Conservation (phyloP, 129 eudicot genomes). For the Saposhnikovia divaricata region DNA sequence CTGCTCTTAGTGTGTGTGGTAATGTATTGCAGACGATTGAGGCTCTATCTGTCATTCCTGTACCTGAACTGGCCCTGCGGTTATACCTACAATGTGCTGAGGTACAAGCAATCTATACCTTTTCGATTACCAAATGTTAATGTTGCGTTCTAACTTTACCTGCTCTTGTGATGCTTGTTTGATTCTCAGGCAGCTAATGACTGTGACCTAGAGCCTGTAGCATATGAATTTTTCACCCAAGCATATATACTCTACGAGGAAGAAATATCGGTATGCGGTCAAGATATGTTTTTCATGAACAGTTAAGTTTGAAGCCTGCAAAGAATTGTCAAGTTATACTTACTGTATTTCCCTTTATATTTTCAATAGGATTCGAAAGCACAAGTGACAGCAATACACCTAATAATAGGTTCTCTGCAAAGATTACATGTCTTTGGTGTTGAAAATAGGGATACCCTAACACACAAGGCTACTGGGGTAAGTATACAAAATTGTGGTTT, state of each 20-base stretch:
- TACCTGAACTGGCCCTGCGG: slow-evolving; percentile 82
- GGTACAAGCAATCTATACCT: slow-evolving; percentile 33
- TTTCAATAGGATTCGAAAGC: slow-evolving; percentile 75
- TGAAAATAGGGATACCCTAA: slow-evolving; percentile 92
- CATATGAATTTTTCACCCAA: slow-evolving; percentile 96
- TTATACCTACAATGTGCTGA: slow-evolving; percentile 94
- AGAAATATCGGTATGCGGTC: slow-evolving; percentile 67
- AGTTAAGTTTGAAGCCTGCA: background rate
- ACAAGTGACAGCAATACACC: slow-evolving; percentile 81
- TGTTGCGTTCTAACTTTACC: slow-evolving; percentile 9
- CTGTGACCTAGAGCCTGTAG: slow-evolving; percentile 96
- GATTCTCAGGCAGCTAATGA: slow-evolving; percentile 82
- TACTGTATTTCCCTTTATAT: background rate
- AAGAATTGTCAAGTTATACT: background rate
- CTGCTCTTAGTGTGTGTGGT: background rate
- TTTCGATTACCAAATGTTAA: background rate
- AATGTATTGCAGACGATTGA: slow-evolving; percentile 55
- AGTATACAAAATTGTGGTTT: slow-evolving; percentile 5
- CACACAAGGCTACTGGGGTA: slow-evolving; percentile 99
- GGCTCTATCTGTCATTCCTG: slow-evolving; percentile 67
- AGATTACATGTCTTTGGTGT: slow-evolving; percentile 94
- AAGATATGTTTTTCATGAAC: background rate
- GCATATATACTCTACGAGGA: slow-evolving; percentile 96
- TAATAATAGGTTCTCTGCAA: slow-evolving; percentile 93
- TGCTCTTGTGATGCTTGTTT: slow-evolving; percentile 11